phyloP scores from a whole-genome alignment of 352 stramenopile species.

The Phytophthora chlamydospora region DNA sequence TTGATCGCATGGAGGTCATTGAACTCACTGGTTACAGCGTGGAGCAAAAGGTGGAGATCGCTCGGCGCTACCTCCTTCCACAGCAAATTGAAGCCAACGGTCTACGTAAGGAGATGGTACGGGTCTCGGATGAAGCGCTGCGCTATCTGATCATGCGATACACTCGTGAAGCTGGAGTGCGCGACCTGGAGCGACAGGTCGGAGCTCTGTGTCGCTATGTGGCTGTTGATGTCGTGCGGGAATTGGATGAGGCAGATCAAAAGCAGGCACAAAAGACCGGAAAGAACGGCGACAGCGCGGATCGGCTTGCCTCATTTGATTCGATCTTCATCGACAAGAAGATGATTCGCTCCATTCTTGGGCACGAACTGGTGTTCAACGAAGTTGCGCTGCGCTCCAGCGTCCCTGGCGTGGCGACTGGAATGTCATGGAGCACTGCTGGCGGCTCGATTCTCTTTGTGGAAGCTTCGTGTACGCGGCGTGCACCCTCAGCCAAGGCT shows the following conservation, averaged over 20 bases:
- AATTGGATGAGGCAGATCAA: conserved; percentile 38
- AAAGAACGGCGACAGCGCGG: conserved; percentile 14
- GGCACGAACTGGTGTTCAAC: conserved; percentile 74
- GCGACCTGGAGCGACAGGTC: conserved; percentile 83
- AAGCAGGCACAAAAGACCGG: conserved; percentile 13
- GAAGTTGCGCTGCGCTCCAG: conserved; percentile 74
- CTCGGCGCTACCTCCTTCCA: conserved; percentile 75
- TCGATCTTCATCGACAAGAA: conserved; percentile 54
- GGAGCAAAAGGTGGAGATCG: conserved; percentile 86
- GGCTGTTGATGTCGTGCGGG: conserved; percentile 69
- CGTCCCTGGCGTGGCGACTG: conserved; percentile 74
- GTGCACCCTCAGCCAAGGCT: conserved; percentile 22
- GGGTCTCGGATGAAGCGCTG: conserved; percentile 65
- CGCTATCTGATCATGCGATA: conserved; percentile 80
- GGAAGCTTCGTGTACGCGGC: conserved; percentile 77
- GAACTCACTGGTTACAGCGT: conserved; percentile 83
- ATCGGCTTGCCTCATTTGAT: conserved; percentile 37
- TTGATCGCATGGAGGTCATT: conserved; percentile 89
- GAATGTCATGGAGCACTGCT: conserved; percentile 84
- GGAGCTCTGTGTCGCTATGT: conserved; percentile 77
- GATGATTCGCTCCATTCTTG: conserved; percentile 66
- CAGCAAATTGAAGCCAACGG: conserved; percentile 82
- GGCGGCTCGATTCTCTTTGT: conserved; percentile 88
- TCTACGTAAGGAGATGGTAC: conserved; percentile 50
- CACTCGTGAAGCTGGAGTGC: conserved; percentile 88